phyloP scores from a whole-genome alignment of 345 rosid species.

The Arabidopsis suecica region DNA sequence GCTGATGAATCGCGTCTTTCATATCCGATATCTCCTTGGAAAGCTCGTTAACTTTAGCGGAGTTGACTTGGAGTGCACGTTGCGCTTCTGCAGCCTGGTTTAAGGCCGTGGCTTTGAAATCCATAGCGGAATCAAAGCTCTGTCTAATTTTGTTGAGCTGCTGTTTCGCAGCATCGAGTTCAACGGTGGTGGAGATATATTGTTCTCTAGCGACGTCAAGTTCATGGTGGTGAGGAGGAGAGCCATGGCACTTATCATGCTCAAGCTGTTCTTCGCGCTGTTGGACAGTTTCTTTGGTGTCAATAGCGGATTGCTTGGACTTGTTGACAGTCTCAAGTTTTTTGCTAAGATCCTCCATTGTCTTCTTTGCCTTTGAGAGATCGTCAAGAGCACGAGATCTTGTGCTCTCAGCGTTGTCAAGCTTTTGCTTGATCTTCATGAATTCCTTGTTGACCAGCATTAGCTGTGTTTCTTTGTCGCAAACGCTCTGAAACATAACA shows the following conservation, averaged over 20 bases:
- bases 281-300: constrained; percentile 57
- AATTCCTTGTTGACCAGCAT: constrained; percentile 56
- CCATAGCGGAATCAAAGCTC: constrained; percentile 76
- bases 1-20: constrained; percentile 61
- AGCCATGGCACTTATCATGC: constrained; percentile 52
- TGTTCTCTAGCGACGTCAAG: constrained; percentile 63
- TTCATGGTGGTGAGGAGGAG: constrained; percentile 53
- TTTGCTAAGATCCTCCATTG: constrained; percentile 50
- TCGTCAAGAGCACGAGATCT: constrained; percentile 56
- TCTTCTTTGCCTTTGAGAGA: constrained; percentile 57
- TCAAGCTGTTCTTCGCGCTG: constrained; percentile 64
- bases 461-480: constrained; percentile 70
- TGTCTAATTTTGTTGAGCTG: constrained; percentile 70
- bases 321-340: constrained; percentile 50
- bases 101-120: constrained; percentile 59
- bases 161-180: constrained; percentile 72
- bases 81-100: constrained; percentile 78
- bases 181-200: constrained; percentile 52
- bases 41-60: constrained; percentile 57
- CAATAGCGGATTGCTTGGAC: constrained; percentile 53
- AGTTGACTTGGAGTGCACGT: constrained; percentile 48
- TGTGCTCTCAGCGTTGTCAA: constrained; percentile 52
- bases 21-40: constrained; percentile 63
- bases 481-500: constrained; percentile 48
- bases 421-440: constrained; percentile 49